Evolutionary conservation across 2,329 filamentous ascomycete species (phyloP), one percentile per base, ranked within the genome.

Genomic region (Xenosphaeropsis pyriputrescens): DNA sequence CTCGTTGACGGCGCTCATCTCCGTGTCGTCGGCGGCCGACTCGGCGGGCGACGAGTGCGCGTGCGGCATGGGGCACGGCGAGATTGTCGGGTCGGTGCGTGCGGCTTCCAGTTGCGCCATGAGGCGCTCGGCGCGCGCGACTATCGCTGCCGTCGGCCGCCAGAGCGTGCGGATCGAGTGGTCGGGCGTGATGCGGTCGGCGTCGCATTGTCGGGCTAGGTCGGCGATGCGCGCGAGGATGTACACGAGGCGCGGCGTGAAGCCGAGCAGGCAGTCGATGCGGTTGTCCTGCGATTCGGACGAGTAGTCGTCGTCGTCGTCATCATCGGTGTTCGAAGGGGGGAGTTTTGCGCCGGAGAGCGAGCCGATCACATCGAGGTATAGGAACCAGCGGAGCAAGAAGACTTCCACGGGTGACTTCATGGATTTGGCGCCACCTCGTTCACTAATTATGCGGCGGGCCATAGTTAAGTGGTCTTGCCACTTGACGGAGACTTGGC

Each of bases 261-360:
- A 88, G 7, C 83, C 83, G 49, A 85, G 76, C 43, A 88, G 77
- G 56, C 82, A 91, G 57, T 86, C 84, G 40, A 88, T 84, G 41
- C 79, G 66, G 47, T 71, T 75, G 34, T 73, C 79, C 45, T 79
- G 69, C 39, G 74, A 69, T 33, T 67, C 64, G 26, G 71, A 65
- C 4, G 60, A 51, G 4, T 64, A 63, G 40, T 68, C 67, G 42
- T 72, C 68, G 56, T 16, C 19, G 4, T 15, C 18, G 50, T 35
- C 11, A 49, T 46, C 46, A 30, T 36, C 33, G 13, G 37, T 18
- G 8, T 15, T 17, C 12, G 43, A 36, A 42, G 1, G 50, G 46
- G 16, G 43, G 46, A 26, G 45, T 35, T 62, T 63, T 8, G 70
- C 69, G 13, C 80, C 81, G 39, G 63, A 77, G 18, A 93, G 63